A percentile compares a stretch with the other conserved stretches of the same genome.
These are phyloP conservation scores for Persicaria maculosa DNA, from an alignment of 148 eudicot genomes.

Conservation along the genomic window DNA sequence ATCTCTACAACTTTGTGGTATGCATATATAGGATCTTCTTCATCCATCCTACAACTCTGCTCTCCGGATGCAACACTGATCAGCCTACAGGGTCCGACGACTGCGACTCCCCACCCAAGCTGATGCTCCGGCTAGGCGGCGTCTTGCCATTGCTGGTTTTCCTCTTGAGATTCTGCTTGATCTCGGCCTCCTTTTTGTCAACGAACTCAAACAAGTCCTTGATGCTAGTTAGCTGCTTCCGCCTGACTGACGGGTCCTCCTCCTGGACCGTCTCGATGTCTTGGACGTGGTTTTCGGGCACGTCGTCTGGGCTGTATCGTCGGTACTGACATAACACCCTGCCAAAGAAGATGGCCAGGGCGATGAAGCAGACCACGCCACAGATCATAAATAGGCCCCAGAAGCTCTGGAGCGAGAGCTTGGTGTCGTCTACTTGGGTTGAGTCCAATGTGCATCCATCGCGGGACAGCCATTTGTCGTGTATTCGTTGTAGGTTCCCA, in stretches of 20 bases:
- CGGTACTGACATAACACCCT: constrained; percentile 8
- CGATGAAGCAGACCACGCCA: not conserved
- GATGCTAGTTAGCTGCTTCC: not conserved
- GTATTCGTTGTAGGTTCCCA: constrained; percentile 28
- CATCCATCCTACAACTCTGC: no score
- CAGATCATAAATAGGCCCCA: constrained; percentile 11
- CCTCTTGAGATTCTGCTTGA: constrained; percentile 1
- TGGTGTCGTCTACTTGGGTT: constrained; percentile 1
- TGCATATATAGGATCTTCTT: not conserved
- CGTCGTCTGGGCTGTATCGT: not conserved
- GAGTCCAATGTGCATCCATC: not conserved
- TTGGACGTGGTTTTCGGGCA: not conserved
- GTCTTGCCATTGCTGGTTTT: not conserved
- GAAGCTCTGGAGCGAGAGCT: constrained; percentile 12
- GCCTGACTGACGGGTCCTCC: not conserved
- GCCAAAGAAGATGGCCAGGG: constrained; percentile 3
- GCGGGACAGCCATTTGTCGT: constrained; percentile 21
- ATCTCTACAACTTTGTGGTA: not conserved
- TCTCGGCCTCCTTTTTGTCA: constrained; percentile 12
- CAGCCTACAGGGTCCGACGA: not conserved
- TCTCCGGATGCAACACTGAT: not conserved
- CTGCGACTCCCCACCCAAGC: not conserved
- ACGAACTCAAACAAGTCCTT: constrained; percentile 7
- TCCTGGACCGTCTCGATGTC: not conserved
- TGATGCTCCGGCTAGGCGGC: not conserved